phyloP scores from a whole-genome alignment of 1,284 basidiomycete genomes.

The Sphagnurus paluster region DNA sequence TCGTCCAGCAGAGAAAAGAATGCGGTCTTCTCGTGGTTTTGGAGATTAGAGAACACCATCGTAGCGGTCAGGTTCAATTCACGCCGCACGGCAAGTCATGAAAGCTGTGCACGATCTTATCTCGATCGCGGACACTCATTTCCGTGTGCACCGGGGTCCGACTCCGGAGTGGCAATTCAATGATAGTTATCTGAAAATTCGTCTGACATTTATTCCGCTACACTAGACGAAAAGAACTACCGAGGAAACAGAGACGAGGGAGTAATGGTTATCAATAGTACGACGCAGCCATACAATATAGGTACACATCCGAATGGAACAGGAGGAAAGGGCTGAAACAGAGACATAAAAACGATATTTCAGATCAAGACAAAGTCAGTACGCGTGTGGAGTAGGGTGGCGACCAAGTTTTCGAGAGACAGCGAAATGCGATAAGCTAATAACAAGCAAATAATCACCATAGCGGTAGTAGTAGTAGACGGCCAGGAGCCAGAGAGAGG shows the following conservation, averaged over 20 bases:
- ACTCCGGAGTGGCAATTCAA: too few species aligned
- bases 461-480: slow-evolving; percentile 3
- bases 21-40: slow-evolving; percentile 68
- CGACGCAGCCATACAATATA: slow-evolving; percentile 25
- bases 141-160: too few species aligned
- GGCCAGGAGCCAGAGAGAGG: slow-evolving; percentile 8
- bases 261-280: slow-evolving; percentile 19
- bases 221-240: too few species aligned
- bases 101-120: neutral
- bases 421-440: slow-evolving; percentile 17
- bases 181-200: too few species aligned
- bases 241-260: neutral
- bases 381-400: neutral
- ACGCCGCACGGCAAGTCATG: too few species aligned
- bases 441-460: slow-evolving; percentile 22
- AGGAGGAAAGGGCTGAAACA: slow-evolving; percentile 6
- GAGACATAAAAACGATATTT: slow-evolving; percentile 4
- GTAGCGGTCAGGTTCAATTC: too few species aligned
- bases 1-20: slow-evolving; percentile 79
- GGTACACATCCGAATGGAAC: slow-evolving; percentile 23
- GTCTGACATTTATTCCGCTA: too few species aligned
- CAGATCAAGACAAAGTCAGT: slow-evolving; percentile 1
- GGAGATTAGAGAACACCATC: slow-evolving; percentile 75
- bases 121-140: neutral
- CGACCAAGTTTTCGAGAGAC: slow-evolving; percentile 13